Evolutionary conservation across 108 stramenopile genomes (phyloP), one percentile per base, ranked within the genome.

Genomic region (Conticribra weissflogii): DNA sequence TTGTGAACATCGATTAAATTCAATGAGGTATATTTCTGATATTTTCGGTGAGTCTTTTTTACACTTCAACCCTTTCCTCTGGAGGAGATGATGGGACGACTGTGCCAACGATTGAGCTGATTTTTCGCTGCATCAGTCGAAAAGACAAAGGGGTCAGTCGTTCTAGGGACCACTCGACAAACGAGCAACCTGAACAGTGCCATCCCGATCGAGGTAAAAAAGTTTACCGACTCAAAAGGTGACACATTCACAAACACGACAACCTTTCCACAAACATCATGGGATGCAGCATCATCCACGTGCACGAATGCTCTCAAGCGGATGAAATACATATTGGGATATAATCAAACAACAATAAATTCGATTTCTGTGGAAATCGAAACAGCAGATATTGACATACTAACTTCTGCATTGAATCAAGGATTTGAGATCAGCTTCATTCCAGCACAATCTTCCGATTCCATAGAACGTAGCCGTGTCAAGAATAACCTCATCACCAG

Each of bases 401-500:
- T 47, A 30, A 53, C 69, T 22, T n/a, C 25, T 22, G 54, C 59
- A 49, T 17, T 76, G 32, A 62, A 48, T 2, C 81, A 81, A 64
- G 28, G 64, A 29, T 81, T 61, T 54, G 51, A 63, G 31, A 68
- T 81, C 9, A 41, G 60, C 51, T 81, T 81, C 58, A 50, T 60
- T 32, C 54, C 34, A 9, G 47, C 28, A 21, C 64, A 71, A 32
- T 53, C n/a, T n/a, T n/a, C 25, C 18, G 50, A 57, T 46, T 44
- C 7, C 45, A 69, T 49, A 18, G 48, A 56, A 4, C 66, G 70
- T 14, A 78, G 76, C 19, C 30, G 49, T 19, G 50, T 27, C 27
- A 24, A 46, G 28, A 76, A 76, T 50, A 77, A 73, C 44, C 32
- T 81, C 21, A 76, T 84, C 41, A 70, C 63, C 41, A 63, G 81